These are phyloP conservation scores for Cordyceps javanica DNA, from an alignment of 2,329 filamentous ascomycete genomes.

Conservation along the genomic window DNA sequence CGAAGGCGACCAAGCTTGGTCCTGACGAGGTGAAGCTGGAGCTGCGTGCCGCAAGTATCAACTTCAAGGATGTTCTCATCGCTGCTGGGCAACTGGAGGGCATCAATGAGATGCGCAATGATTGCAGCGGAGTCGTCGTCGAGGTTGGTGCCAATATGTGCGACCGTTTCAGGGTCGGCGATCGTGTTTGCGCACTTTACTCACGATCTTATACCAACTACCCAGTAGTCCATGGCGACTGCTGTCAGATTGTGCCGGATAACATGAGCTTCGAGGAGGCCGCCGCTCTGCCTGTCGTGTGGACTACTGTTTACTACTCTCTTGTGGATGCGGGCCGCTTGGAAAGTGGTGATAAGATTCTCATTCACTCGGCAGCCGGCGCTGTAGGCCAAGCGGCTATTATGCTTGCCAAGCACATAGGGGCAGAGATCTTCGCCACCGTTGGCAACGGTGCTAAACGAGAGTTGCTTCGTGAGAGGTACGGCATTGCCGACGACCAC, in stretches of 20 bases:
- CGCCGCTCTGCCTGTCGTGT: slow-evolving; percentile 18
- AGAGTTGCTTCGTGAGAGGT: slow-evolving; percentile 21
- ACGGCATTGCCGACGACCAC: slow-evolving; percentile 23
- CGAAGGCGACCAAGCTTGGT: slow-evolving; percentile 10
- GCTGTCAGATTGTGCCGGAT: slow-evolving; percentile 10
- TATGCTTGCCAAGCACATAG: slow-evolving; percentile 20
- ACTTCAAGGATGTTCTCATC: slow-evolving; percentile 32
- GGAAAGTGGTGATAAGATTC: slow-evolving; percentile 24
- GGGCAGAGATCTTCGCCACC: slow-evolving; percentile 24
- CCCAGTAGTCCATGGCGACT: slow-evolving; percentile 14
- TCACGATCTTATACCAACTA: slow-evolving; percentile 16
- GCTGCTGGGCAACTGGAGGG: slow-evolving; percentile 27
- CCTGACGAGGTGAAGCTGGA: slow-evolving; percentile 16
- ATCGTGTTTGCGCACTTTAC: slow-evolving; percentile 18
- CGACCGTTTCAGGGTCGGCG: slow-evolving; percentile 20
- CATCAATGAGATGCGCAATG: slow-evolving; percentile 24
- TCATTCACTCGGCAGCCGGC: slow-evolving; percentile 29
- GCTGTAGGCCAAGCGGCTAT: slow-evolving; percentile 27
- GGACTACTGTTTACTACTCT: slow-evolving; percentile 8
- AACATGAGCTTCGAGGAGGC: slow-evolving; percentile 15
- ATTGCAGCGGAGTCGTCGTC: slow-evolving; percentile 27
- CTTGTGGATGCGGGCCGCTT: slow-evolving; percentile 21
- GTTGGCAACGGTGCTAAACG: slow-evolving; percentile 24
- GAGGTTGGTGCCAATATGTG: slow-evolving; percentile 24
- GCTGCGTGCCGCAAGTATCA: slow-evolving; percentile 22